phyloP scores from a whole-genome alignment of 2,329 filamentous ascomycete species.

The Neospermospora avenae region DNA sequence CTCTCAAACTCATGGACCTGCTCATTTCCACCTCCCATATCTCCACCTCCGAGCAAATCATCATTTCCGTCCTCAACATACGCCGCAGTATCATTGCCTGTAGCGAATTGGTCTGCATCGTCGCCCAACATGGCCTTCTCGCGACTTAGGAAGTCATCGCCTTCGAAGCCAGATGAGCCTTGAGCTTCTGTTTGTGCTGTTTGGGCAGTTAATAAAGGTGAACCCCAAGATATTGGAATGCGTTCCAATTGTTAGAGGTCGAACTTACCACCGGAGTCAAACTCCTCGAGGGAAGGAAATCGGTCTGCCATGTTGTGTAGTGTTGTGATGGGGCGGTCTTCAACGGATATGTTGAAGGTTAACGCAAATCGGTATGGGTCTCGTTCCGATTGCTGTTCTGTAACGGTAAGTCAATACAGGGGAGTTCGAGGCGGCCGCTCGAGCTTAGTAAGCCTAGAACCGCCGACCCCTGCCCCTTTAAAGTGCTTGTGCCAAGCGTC shows the following conservation, averaged over 20 bases:
- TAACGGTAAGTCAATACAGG: background rate
- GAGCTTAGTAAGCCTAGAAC: background rate
- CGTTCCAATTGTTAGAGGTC: too few species aligned
- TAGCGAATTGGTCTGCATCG: constrained; percentile 86
- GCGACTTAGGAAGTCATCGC: constrained; percentile 82
- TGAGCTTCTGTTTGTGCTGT: constrained; percentile 65
- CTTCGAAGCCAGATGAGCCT: constrained; percentile 47
- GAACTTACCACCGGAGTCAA: constrained; percentile 49
- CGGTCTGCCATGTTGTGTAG: constrained; percentile 50
- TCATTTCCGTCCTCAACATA: constrained; percentile 64
- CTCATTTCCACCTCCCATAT: constrained; percentile 35
- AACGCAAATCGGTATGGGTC: background rate
- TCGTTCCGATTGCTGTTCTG: background rate
- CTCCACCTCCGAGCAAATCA: constrained; percentile 67
- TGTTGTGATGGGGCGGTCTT: constrained; percentile 8
- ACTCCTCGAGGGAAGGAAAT: constrained; percentile 58
- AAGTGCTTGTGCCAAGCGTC: background rate
- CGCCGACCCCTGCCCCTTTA: background rate
- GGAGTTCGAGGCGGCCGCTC: background rate
- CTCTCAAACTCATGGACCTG: constrained; percentile 65
- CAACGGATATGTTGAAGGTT: constrained; percentile 9
- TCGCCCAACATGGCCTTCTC: constrained; percentile 88
- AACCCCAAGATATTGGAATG: background rate
- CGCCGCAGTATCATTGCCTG: constrained; percentile 66
- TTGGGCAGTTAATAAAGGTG: constrained; percentile 17